These are phyloP conservation scores for Fusarium sp. DNA, from an alignment of 2,329 filamentous ascomycete species.

Conservation along the genomic window DNA sequence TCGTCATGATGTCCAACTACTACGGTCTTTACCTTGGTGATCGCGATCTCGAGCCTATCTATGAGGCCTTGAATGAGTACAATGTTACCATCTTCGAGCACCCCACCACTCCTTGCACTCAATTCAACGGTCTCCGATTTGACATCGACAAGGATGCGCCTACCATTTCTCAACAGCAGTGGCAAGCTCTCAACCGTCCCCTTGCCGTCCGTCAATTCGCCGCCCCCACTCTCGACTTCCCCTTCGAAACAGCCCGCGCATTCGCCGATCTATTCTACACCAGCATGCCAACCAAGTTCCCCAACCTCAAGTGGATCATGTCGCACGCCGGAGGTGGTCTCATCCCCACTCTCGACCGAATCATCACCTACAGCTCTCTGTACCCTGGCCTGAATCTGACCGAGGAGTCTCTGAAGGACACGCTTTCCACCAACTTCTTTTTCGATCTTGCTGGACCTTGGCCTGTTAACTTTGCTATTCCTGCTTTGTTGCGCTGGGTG, in stretches of 20 bases:
- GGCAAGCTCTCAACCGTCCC: constrained; percentile 23
- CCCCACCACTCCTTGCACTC: constrained; percentile 17
- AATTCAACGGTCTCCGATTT: constrained; percentile 7
- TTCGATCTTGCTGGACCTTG: constrained; percentile 19
- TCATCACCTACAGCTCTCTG: constrained; percentile 13
- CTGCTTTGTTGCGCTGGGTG: constrained; percentile 17
- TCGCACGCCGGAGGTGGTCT: constrained; percentile 44
- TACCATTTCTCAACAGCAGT: not conserved
- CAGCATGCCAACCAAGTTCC: constrained; percentile 37
- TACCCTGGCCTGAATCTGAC: constrained; percentile 16
- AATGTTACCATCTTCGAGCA: constrained; percentile 24
- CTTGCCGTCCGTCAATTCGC: constrained; percentile 16
- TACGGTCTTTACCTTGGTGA: constrained; percentile 17
- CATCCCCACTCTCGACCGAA: constrained; percentile 40
- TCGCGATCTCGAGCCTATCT: constrained; percentile 6
- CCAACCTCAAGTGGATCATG: constrained; percentile 43
- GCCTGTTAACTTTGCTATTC: constrained; percentile 15
- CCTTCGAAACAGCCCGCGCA: constrained; percentile 28
- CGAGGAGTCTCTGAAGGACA: constrained; percentile 11
- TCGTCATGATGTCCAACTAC: constrained; percentile 27
- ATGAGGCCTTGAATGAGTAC: constrained; percentile 1
- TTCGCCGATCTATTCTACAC: constrained; percentile 39
- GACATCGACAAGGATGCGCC: constrained; percentile 4
- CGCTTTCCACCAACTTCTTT: constrained; percentile 1
- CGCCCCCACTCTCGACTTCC: constrained; percentile 11